Evolutionary conservation across 306 rosid species (phyloP).

Genomic region (Morella rubra): DNA sequence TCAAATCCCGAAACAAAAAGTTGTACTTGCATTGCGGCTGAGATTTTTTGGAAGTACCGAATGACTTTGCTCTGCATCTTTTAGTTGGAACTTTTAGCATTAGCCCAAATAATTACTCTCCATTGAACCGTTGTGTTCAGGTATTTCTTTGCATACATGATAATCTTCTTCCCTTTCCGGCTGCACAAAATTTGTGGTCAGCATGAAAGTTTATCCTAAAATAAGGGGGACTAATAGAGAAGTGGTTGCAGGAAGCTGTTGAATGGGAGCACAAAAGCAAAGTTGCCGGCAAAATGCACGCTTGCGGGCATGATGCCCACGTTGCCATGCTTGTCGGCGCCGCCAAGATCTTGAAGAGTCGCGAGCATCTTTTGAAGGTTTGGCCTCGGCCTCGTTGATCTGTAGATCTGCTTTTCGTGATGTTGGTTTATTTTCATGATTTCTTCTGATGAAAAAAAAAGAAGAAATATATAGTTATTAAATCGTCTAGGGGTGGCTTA

Average conservation of each 20-base stretch:
- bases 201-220: background rate
- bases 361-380: conserved; percentile 88
- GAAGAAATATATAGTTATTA: no score
- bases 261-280: conserved; percentile 90
- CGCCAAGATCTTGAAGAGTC: conserved; percentile 82
- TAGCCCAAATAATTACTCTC: no score
- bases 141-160: background rate
- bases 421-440: background rate
- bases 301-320: conserved; percentile 99
- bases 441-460: background rate
- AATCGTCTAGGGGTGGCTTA: no score
- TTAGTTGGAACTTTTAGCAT: background rate
- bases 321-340: conserved; percentile 97
- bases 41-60: background rate
- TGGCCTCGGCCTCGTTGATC: background rate
- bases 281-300: conserved; percentile 95
- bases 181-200: background rate
- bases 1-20: conserved; percentile 1
- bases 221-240: background rate
- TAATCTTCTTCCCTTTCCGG: background rate
- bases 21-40: background rate
- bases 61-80: background rate
- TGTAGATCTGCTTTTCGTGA: background rate
- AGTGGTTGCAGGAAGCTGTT: conserved; percentile 56
- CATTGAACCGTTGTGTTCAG: background rate